phyloP scores from a whole-genome alignment of 805 yeast species.

The Barnettozyma vustinii region DNA sequence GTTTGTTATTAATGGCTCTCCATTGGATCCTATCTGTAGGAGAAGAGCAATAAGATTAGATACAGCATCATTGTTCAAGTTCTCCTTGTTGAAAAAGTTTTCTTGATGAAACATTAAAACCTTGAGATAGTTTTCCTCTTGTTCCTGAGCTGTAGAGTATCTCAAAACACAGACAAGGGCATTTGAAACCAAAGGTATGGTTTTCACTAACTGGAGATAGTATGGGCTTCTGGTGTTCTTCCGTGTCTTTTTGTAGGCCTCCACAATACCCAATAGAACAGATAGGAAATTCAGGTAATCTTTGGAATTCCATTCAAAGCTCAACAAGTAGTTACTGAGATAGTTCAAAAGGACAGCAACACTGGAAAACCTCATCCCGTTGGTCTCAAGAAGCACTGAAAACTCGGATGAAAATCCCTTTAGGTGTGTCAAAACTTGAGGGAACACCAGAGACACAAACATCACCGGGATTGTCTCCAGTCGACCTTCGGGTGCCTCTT shows the following conservation, averaged over 20 bases:
- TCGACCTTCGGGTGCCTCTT: constrained; percentile 6
- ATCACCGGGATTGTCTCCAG: constrained; percentile 14
- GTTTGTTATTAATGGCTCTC: constrained; percentile 12
- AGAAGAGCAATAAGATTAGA: constrained; percentile 30
- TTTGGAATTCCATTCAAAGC: constrained; percentile 22
- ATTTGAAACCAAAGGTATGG: constrained; percentile 15
- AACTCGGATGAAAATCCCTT: constrained; percentile 25
- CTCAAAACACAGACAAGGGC: constrained; percentile 17
- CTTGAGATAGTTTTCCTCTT: constrained; percentile 27
- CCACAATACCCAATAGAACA: constrained; percentile 18
- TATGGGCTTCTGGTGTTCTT: constrained; percentile 14
- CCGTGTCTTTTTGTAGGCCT: constrained; percentile 17
- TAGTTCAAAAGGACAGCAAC: constrained; percentile 17
- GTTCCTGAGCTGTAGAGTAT: constrained; percentile 17
- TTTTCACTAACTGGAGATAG: constrained; percentile 15
- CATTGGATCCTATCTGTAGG: constrained; percentile 14
- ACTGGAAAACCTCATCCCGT: constrained; percentile 17
- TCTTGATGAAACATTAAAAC: constrained; percentile 29
- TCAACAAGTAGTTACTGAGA: constrained; percentile 18
- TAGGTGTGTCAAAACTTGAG: constrained; percentile 26
- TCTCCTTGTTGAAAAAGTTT: constrained; percentile 24
- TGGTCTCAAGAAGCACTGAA: constrained; percentile 14
- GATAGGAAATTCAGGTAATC: constrained; percentile 25
- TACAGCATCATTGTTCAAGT: constrained; percentile 30
- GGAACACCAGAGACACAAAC: constrained; percentile 25